These are phyloP conservation scores for Fonsecaea monophora DNA, from an alignment of 2,329 filamentous ascomycete genomes.

Conservation along the genomic window DNA sequence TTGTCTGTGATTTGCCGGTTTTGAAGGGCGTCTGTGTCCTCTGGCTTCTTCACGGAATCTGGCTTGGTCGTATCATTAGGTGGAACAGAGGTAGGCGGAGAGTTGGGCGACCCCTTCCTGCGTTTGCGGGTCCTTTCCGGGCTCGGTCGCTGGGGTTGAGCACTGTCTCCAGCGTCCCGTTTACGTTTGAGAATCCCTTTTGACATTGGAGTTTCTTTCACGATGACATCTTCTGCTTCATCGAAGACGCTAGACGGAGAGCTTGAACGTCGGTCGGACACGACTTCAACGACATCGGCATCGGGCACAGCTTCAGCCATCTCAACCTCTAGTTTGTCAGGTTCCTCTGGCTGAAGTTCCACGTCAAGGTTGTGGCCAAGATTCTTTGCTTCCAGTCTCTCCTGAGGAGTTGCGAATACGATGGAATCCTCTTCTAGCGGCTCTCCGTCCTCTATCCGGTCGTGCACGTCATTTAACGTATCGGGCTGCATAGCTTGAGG, in stretches of 20 bases:
- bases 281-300: constrained; percentile 3
- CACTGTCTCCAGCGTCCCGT: background rate
- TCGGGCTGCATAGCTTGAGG: background rate
- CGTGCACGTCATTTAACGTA: background rate
- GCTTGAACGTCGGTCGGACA: constrained; percentile 16
- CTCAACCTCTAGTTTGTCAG: background rate
- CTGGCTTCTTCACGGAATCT: constrained; percentile 5
- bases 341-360: background rate
- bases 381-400: constrained; percentile 1
- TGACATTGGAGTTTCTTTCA: constrained; percentile 20
- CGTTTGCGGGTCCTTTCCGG: constrained; percentile 17
- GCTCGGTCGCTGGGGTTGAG: background rate
- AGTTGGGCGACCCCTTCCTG: constrained; percentile 19
- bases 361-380: background rate
- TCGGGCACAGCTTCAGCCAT: constrained; percentile 2
- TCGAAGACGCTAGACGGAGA: constrained; percentile 25
- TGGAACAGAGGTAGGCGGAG: constrained; percentile 28
- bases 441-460: constrained; percentile 1
- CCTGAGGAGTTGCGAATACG: constrained; percentile 16
- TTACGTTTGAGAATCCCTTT: constrained; percentile 29
- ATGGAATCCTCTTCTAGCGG: constrained; percentile 11
- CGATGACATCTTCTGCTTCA: constrained; percentile 10
- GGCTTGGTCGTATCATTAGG: constrained; percentile 16
- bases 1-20: constrained; percentile 28
- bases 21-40: background rate